These are phyloP conservation scores for Tolypocladium ophioglossoides DNA, from an alignment of 2,329 filamentous ascomycete genomes.

Conservation along the genomic window DNA sequence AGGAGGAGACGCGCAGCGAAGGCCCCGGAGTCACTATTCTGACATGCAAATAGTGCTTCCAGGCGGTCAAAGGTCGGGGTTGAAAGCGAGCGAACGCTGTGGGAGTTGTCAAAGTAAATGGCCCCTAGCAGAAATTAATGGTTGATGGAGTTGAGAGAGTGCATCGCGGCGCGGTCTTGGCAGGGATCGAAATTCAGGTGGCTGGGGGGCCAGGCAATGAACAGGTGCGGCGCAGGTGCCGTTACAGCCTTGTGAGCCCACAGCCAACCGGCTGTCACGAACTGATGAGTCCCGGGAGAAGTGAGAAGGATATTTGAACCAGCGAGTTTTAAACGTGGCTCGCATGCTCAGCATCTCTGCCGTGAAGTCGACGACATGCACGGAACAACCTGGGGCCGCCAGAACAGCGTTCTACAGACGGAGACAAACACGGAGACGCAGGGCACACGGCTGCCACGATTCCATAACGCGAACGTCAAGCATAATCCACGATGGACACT, in stretches of 20 bases:
- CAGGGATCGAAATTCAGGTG: constrained; percentile 10
- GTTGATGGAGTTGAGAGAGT: constrained; percentile 14
- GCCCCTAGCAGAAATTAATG: constrained; percentile 21
- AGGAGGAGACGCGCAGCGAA: not conserved
- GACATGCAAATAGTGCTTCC: not conserved
- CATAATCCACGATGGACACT: not conserved
- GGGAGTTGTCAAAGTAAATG: not conserved
- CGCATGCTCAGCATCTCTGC: no score
- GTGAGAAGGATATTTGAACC: not conserved
- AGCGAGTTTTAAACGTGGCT: no score
- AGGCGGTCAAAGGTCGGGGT: not conserved
- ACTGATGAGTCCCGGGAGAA: not conserved
- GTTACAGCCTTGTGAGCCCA: not conserved
- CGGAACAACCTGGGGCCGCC: no score
- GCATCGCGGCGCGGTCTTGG: not conserved
- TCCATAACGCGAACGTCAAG: no score
- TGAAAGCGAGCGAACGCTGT: not conserved
- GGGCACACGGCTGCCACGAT: no score
- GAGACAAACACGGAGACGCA: no score
- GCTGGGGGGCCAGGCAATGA: constrained; percentile 12
- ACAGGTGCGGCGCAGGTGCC: not conserved
- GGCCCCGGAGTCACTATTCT: no score
- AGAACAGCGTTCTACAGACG: no score
- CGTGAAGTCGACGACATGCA: no score
- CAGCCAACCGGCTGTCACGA: not conserved